Evolutionary conservation across 495 filamentous ascomycete genomes (phyloP), one percentile per base, ranked within the genome.

Genomic region (Lichina pygmaea): DNA sequence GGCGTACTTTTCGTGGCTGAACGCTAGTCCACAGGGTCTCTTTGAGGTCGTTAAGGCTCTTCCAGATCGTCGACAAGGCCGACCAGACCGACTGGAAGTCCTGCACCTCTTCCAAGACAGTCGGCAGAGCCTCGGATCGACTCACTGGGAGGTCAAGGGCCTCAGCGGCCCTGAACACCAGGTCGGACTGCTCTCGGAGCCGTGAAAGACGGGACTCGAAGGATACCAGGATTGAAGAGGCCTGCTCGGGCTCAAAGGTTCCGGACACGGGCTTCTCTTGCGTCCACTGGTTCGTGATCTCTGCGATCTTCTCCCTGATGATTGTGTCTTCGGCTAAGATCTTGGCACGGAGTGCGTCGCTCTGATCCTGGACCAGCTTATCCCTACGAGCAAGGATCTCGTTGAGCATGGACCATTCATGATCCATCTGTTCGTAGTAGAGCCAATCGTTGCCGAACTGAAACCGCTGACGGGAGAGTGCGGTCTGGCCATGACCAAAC

Each of bases 81-180:
- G 83, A 77, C 89, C 89, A 99, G 11, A 99, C 91, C 9, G 86
- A 92, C 64, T 86, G 89, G 64, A 95, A 99, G 58, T 99, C 89
- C 41, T 93, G 89, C 2, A 99, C 89, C 54, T 99, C 89, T 53
- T 99, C 89, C 8, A 95, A 66, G 32, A 94, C 78, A 11, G 75
- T 67, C 7, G 71, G 66, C 15, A 99, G 71, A 8, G 75, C 72
- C 31, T 78, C 81, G 47, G 93, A 81, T 0, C 76, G 61, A 43
- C 70, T 78, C 3, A 75, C 68, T 8, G 86, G 79, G 44, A 99
- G 66, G 58, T 94, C 86, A 32, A 99, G 71, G 0, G 91, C 91
- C 55, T 99, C 89, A 56, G 93, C 94, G 6, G 91, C 89, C 57
- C 81, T 92, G 12, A 79, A 76, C 8, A 99, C 85, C 81, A 93